These are phyloP conservation scores for Marsdenia floribunda DNA, from an alignment of 257 asterid species.

Conservation along the genomic window DNA sequence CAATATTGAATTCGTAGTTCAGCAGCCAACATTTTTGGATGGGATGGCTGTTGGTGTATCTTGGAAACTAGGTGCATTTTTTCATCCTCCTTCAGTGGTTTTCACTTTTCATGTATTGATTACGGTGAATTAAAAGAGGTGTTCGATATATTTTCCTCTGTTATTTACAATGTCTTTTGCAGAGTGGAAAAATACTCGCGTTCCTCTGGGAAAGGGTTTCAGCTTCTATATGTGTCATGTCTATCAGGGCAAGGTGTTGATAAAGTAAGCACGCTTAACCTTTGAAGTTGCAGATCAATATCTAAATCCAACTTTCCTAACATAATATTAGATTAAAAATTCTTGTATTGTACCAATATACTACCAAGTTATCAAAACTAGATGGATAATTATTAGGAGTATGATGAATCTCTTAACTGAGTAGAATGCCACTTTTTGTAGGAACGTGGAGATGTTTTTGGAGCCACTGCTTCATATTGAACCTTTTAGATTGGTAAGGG, in stretches of 20 bases:
- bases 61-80: slow-evolving; percentile 56
- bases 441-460: slow-evolving; percentile 66
- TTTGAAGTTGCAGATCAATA: too few species aligned
- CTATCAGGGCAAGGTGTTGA: slow-evolving; percentile 56
- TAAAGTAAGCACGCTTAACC: slow-evolving; percentile 33
- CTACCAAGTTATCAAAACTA: neutral
- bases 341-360: too few species aligned
- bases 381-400: neutral
- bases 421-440: neutral
- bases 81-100: neutral
- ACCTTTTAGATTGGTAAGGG: slow-evolving; percentile 59
- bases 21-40: slow-evolving; percentile 43
- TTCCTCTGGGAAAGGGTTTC: slow-evolving; percentile 63
- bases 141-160: neutral
- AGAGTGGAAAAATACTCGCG: slow-evolving; percentile 48
- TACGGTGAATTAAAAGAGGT: too few species aligned
- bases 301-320: too few species aligned
- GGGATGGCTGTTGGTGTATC: slow-evolving; percentile 58
- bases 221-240: slow-evolving; percentile 55
- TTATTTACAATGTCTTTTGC: slow-evolving; percentile 1
- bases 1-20: slow-evolving; percentile 43
- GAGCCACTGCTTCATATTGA: slow-evolving; percentile 57
- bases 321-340: too few species aligned
- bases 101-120: neutral
- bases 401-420: neutral